Base-by-base conservation (phyloP, 2,329 filamentous ascomycete species). In the Diaporthe nobilis region DNA sequence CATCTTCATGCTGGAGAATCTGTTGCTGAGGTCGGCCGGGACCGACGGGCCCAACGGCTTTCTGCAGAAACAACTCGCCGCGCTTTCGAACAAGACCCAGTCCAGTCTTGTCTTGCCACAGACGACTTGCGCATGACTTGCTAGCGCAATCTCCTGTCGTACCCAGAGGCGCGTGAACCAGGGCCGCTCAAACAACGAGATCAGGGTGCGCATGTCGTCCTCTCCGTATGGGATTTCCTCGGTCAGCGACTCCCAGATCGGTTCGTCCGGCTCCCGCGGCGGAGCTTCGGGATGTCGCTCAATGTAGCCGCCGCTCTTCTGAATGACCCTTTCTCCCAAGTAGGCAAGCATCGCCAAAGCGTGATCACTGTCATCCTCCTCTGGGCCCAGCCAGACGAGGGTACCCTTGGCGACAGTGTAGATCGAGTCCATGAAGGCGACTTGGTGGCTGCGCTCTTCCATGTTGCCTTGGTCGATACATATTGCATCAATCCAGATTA, bases 141-240 rank as follows among this genome's bases (percentile, higher is more conserved):
- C 58, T 17, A 42, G 58, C 34, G 12, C 34, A 42, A 61, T 61
- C 58, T 61, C 58, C 58, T 61, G 58, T 15, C 58, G 58, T 42
- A 61, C 7, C 58, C 58, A 61, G 10, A 61, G 37, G 37, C 58
- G 34, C 58, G 34, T 42, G 58, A 61, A 61, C 58, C 58, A 61
- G 15, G 37, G 37, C 4, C 58, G 37, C 58, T 61, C 58, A 15
- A 61, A 17, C 0, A 61, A 42, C 42, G 37, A 25, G 12, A 42
- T 25, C 1, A 61, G 3, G 22, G 37, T 12, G 9, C 12, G 34
- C 34, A 42, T 4, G 22, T 13, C 22, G 10, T 61, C 34, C 34
- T 39, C 10, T 3, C 7, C 6, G 57, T 25, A 61, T 2, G 55
- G 55, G 0, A 55, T 8, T 9, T 20, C 28, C 55, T 34, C 28